Conservation (phyloP, 1,284 basidiomycete genomes). For the Macrocystidia cucumis region DNA sequence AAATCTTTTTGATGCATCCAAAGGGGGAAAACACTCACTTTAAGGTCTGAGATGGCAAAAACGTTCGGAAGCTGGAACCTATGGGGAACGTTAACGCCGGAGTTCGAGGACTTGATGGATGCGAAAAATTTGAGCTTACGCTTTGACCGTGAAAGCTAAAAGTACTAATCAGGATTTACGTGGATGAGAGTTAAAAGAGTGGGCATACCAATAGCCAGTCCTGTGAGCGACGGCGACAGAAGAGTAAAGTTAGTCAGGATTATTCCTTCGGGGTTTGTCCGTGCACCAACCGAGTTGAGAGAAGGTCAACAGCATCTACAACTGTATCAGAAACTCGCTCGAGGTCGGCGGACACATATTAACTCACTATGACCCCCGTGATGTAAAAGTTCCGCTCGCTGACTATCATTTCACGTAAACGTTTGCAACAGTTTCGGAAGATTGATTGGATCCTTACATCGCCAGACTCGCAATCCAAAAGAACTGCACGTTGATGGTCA, state of each 20-base stretch:
- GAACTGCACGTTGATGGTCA: constrained; percentile 28
- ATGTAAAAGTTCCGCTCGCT: constrained; percentile 50
- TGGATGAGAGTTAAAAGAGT: constrained; percentile 1
- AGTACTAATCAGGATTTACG: too few species aligned
- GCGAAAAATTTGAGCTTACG: constrained; percentile 22
- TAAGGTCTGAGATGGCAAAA: constrained; percentile 23
- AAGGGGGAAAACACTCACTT: constrained; percentile 16
- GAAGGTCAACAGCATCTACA: constrained; percentile 36
- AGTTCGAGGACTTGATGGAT: not conserved
- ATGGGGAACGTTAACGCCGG: not conserved
- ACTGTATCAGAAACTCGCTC: constrained; percentile 5
- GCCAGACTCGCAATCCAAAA: constrained; percentile 60
- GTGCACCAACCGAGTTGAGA: constrained; percentile 39
- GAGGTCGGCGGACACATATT: constrained; percentile 3
- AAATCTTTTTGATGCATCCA: not conserved
- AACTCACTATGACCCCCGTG: constrained; percentile 47
- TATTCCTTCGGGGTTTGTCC: constrained; percentile 27
- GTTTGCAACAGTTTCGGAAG: not conserved
- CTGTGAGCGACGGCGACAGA: too few species aligned
- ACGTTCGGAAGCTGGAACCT: constrained; percentile 27
- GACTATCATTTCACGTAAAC: constrained; percentile 29
- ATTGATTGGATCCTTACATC: constrained; percentile 34
- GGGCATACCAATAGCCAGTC: constrained; percentile 3
- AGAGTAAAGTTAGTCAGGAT: too few species aligned
- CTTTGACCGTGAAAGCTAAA: constrained; percentile 37